phyloP scores from a whole-genome alignment of 371 early-diverging fungal species.

The Nematocida ironsii region DNA sequence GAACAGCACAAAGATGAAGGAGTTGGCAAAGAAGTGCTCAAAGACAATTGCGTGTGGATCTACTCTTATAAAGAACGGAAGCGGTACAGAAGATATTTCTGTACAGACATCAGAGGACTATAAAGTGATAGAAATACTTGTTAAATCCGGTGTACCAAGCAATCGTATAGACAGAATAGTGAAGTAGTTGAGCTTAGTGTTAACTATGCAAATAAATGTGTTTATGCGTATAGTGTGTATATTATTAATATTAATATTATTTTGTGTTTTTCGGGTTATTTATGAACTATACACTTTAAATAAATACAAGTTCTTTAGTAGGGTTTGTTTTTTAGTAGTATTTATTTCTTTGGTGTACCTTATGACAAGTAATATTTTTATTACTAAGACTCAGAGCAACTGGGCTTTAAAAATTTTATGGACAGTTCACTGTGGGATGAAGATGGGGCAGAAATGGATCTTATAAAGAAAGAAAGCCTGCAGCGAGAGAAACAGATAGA shows the following conservation, averaged over 20 bases:
- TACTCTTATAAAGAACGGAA: slow-evolving; percentile 48
- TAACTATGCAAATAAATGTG: slow-evolving; percentile 13
- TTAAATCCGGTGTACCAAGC: slow-evolving; percentile 28
- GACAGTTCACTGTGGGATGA: slow-evolving; percentile 7
- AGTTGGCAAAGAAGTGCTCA: slow-evolving; percentile 41
- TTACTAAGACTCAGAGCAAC: no score
- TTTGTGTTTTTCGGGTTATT: not conserved
- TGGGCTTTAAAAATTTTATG: slow-evolving; percentile 11
- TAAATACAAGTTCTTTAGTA: no score
- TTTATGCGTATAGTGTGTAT: not conserved
- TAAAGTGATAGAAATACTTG: slow-evolving; percentile 47
- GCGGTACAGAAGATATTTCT: slow-evolving; percentile 46
- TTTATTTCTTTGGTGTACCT: no score
- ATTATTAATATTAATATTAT: not conserved
- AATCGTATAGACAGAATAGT: slow-evolving; percentile 43
- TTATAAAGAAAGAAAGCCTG: not conserved
- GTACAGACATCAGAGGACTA: slow-evolving; percentile 48
- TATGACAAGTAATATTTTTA: no score
- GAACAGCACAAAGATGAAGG: slow-evolving; percentile 15
- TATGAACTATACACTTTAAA: no score
- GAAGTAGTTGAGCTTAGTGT: not conserved
- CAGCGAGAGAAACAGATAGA: not conserved
- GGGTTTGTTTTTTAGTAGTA: no score
- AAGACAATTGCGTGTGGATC: slow-evolving; percentile 58
- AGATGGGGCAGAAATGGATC: slow-evolving; percentile 13